Base-by-base conservation (phyloP, 2,329 filamentous ascomycete genomes). In the Decorospora gaudefroyi region DNA sequence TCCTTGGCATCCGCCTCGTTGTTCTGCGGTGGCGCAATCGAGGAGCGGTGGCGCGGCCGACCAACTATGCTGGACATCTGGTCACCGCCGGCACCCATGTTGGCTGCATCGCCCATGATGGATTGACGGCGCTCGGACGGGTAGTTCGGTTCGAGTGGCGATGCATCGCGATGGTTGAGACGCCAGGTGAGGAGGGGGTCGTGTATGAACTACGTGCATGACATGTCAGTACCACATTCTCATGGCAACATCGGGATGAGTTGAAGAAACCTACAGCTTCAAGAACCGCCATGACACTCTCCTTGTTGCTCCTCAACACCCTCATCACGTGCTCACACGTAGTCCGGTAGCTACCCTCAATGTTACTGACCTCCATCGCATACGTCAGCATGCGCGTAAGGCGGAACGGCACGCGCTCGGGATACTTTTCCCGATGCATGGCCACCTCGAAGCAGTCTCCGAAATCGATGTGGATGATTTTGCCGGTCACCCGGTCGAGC, bases 311-410 rank as follows among this genome's bases (percentile, higher is more conserved):
- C 43, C 93, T 80, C 55, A 99, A 77, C 10, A 99, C 91, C 49
- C 93, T 84, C 93, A 99, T 99, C 36, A 96, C 92, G 61, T 96
- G 91, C 73, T 99, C 95, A 62, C 92, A 99, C 4, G 93, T 97
- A 45, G 96, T 97, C 49, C 95, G 85, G 79, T 96, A 99, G 72
- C 90, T 96, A 60, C 93, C 93, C 72, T 99, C 93, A 57, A 99
- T 99, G 67, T 99, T 99, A 80, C 91, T 96, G 42, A 99, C 93
- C 74, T 99, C 93, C 93, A 99, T 99, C 15, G 95, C 95, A 68
- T 96, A 99, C 0, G 95, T 99, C 73, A 99, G 83, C 93, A 99
- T 99, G 57, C 93, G 84, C 2, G 93, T 99, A 33, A 99, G 78
- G 45, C 95, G 86, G 88, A 99, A 99, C 0, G 93, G 95, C 46